Base-by-base conservation (phyloP, 495 filamentous ascomycete genomes). In the Ramalina intermedia region DNA sequence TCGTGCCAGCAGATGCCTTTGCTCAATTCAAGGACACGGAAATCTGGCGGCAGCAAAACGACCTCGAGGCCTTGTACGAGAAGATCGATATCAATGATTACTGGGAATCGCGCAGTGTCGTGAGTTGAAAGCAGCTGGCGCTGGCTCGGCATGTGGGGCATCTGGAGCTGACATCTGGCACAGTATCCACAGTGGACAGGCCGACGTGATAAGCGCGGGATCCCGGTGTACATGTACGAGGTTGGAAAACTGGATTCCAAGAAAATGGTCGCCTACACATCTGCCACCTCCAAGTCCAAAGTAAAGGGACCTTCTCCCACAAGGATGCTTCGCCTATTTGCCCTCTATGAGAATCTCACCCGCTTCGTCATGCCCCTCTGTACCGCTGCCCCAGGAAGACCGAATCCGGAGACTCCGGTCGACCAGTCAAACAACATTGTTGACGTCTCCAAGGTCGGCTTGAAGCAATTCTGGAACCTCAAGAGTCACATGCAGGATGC, bases 181-280 rank as follows among this genome's bases (percentile, higher is more conserved):
- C 55, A 91, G 82, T 94, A 95, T 61, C 87, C 88, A 14, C 87
- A 91, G 76, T 95, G 87, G 81, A 90, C 86, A 24, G 88, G 88
- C 16, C 79, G 85, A 54, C 74, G 87, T 49, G 87, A 94, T 65
- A 82, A 78, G 58, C 82, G 85, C 56, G 88, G 88, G 49, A 90
- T 93, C 55, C 88, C 88, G 1, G 69, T 95, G 53, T 94, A 89
- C 62, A 76, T 95, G 42, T 95, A 81, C 66, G 82, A 90, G 60
- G 85, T 95, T 61, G 73, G 73, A 47, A 80, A 87, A 55, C 70
- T 95, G 52, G 80, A 88, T 64, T 73, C 72, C 58, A 91, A 93
- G 65, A 82, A 78, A 20, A 80, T 94, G 57, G 58, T 76, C 35
- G 72, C 73, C n/a, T 91, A 91, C 69, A 81, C 71, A 53, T 69